These are phyloP conservation scores for Auriscalpium vulgare DNA, from an alignment of 768 basidiomycete species.

Conservation along the genomic window DNA sequence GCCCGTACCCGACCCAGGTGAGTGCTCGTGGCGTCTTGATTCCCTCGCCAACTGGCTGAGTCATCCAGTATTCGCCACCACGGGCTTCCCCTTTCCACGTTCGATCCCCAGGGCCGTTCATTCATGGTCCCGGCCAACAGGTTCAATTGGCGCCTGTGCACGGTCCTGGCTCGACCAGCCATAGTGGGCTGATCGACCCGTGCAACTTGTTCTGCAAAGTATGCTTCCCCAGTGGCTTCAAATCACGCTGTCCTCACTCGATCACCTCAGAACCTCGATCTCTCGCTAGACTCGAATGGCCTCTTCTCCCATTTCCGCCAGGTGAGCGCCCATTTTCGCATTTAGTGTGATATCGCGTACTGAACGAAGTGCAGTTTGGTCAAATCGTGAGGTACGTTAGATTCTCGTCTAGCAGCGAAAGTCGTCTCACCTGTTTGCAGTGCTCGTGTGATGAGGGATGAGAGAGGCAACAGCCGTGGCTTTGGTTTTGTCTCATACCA, in stretches of 20 bases:
- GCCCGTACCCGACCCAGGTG: slow-evolving; percentile 57
- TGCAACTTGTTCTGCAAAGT: slow-evolving; percentile 90
- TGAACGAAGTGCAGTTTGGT: slow-evolving; percentile 50
- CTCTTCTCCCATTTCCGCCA: slow-evolving; percentile 77
- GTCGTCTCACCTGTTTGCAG: slow-evolving; percentile 29
- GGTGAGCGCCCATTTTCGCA: slow-evolving; percentile 32
- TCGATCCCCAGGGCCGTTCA: slow-evolving; percentile 45
- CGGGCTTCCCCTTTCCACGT: slow-evolving; percentile 36
- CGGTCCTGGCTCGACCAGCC: slow-evolving; percentile 75
- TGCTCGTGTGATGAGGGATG: slow-evolving; percentile 89
- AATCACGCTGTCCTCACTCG: slow-evolving; percentile 3
- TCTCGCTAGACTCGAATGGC: slow-evolving; percentile 77
- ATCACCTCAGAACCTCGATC: slow-evolving; percentile 64
- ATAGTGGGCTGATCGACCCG: slow-evolving; percentile 84
- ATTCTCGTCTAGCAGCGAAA: not conserved
- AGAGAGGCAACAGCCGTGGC: slow-evolving; percentile 70
- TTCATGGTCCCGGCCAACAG: slow-evolving; percentile 87
- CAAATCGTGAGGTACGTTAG: slow-evolving; percentile 73
- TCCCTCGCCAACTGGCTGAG: too few relatives aligned
- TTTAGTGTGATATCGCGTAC: not conserved
- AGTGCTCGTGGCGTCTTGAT: slow-evolving; percentile 6
- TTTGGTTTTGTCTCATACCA: slow-evolving; percentile 91
- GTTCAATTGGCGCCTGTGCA: slow-evolving; percentile 70
- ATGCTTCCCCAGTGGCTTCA: slow-evolving; percentile 8
- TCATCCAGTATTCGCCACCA: slow-evolving; percentile 60